phyloP scores from a whole-genome alignment of 352 stramenopile genomes.

The Phytophthora chlamydospora region DNA sequence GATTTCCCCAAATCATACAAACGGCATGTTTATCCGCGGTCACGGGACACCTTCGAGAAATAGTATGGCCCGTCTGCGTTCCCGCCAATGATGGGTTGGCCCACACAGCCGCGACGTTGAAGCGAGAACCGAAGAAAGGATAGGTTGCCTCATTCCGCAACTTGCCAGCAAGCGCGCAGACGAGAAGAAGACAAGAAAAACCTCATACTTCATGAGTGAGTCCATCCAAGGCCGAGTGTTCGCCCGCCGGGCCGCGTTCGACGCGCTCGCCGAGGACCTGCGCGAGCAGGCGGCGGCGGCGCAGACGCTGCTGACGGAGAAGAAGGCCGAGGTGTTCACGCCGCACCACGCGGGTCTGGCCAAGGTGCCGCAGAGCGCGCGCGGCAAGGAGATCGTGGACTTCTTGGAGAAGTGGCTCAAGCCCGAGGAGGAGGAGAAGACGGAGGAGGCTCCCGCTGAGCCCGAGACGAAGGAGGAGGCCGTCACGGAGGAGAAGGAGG shows the following conservation, averaged over 20 bases:
- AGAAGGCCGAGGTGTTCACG: slow-evolving; percentile 50
- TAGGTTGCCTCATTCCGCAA: slow-evolving; percentile 38
- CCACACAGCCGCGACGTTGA: too few relatives aligned
- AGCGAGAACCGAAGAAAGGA: not conserved
- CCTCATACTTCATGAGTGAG: slow-evolving; percentile 25
- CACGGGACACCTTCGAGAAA: too few relatives aligned
- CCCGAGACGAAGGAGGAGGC: slow-evolving; percentile 23
- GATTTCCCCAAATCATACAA: too few relatives aligned
- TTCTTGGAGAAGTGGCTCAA: slow-evolving; percentile 51
- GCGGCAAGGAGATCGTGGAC: slow-evolving; percentile 55
- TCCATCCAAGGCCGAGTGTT: slow-evolving; percentile 45
- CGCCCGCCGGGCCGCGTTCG: slow-evolving; percentile 27
- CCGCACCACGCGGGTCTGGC: slow-evolving; percentile 44
- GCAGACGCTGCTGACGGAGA: slow-evolving; percentile 44
- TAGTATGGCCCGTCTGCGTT: too few relatives aligned
- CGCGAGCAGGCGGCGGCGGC: slow-evolving; percentile 34
- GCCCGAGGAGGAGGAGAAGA: slow-evolving; percentile 27
- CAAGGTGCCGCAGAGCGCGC: slow-evolving; percentile 49
- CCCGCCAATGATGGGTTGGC: too few relatives aligned
- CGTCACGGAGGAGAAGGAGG: slow-evolving; percentile 9
- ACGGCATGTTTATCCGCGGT: too few relatives aligned
- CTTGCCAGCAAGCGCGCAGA: slow-evolving; percentile 29
- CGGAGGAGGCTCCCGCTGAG: slow-evolving; percentile 17
- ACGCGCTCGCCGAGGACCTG: slow-evolving; percentile 35
- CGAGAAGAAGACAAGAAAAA: slow-evolving; percentile 14